Conservation (phyloP, 2,329 filamentous ascomycete genomes). For the Claviceps capensis region DNA sequence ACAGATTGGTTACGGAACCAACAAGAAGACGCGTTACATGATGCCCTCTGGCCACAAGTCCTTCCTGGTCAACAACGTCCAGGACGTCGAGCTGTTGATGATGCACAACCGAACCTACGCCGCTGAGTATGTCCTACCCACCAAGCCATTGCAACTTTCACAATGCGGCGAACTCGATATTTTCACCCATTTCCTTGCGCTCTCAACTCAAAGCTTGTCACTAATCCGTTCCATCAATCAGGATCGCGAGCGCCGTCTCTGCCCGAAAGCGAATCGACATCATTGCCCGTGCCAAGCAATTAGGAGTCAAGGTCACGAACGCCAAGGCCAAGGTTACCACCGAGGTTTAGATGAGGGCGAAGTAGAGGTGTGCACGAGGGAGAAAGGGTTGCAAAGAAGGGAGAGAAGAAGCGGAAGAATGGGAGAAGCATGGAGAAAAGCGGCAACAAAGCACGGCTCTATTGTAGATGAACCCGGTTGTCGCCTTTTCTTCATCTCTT, state of each 20-base stretch:
- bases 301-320: constrained; percentile 99
- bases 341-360: constrained; percentile 50
- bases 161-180: background rate
- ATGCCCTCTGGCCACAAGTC: constrained; percentile 99
- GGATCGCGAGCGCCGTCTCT: constrained; percentile 96
- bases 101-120: constrained; percentile 99
- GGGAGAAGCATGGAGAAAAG: background rate
- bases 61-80: constrained; percentile 95
- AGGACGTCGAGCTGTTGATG: constrained; percentile 91
- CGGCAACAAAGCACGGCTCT: background rate
- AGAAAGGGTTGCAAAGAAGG: background rate
- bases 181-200: no score
- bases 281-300: constrained; percentile 89
- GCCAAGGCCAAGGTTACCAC: constrained; percentile 97
- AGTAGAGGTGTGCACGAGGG: background rate
- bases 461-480: background rate
- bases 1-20: constrained; percentile 96
- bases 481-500: background rate
- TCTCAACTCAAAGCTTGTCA: no score
- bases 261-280: constrained; percentile 98
- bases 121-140: constrained; percentile 64
- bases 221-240: constrained; percentile 22
- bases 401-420: background rate
- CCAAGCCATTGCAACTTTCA: background rate
- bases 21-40: constrained; percentile 99